Conservation (phyloP, 352 stramenopile genomes). For the Globisporangium recalcitrans region DNA sequence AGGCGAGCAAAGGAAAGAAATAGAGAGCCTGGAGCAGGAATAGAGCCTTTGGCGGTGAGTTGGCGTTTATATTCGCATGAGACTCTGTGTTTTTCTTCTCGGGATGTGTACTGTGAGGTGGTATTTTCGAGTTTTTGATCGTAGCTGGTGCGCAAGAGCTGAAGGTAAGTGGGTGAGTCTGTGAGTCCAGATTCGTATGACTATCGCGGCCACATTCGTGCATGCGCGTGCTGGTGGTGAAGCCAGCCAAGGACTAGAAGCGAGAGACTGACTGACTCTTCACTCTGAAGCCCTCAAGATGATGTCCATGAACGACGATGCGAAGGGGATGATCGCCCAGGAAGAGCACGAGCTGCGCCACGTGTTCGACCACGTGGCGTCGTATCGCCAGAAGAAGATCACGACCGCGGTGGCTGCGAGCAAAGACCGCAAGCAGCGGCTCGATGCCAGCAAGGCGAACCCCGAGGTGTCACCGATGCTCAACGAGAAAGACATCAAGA, state of each 20-base stretch:
- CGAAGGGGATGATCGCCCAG: conserved; percentile 89
- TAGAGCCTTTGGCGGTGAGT: neutral
- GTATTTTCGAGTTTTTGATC: neutral
- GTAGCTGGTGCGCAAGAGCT: neutral
- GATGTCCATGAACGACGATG: conserved; percentile 70
- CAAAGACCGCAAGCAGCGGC: conserved; percentile 52
- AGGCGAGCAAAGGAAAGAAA: neutral
- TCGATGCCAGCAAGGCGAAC: conserved; percentile 60
- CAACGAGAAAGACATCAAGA: conserved; percentile 74
- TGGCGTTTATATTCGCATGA: neutral
- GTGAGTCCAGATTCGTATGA: too few relatives aligned
- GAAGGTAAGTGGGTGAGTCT: neutral
- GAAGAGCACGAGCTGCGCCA: conserved; percentile 93
- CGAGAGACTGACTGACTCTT: neutral
- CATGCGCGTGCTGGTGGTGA: conserved; percentile 3
- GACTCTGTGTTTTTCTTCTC: neutral
- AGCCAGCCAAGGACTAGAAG: neutral
- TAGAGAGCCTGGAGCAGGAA: neutral
- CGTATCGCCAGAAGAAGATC: conserved; percentile 84
- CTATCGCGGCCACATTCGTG: conserved; percentile 5
- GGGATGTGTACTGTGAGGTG: neutral
- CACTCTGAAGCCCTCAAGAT: conserved; percentile 21
- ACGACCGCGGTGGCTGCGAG: conserved; percentile 29
- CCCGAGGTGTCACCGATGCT: conserved; percentile 68
- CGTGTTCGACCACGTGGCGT: conserved; percentile 93